Percentiles rank a stretch among this genome's conserved stretches.
Evolutionary conservation across 306 rosid genomes (phyloP).

Genomic region (Datisca glomerata): DNA sequence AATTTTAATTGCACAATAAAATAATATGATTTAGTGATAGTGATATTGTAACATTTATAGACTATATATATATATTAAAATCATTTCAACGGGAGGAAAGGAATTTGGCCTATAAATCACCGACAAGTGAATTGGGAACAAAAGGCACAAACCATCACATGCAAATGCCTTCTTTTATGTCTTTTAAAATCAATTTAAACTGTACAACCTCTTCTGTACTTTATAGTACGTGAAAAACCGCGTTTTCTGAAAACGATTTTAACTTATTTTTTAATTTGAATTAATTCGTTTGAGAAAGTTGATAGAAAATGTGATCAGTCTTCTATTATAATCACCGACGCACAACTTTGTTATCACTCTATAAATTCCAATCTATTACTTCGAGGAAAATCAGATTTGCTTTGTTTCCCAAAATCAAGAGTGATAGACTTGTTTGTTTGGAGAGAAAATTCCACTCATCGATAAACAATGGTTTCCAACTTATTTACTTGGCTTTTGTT

Average conservation of each 20-base stretch:
- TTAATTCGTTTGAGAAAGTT: no score
- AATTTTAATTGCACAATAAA: no score
- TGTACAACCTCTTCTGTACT: not conserved
- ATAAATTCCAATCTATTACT: not conserved
- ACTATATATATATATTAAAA: no score
- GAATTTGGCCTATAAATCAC: conserved; percentile 4
- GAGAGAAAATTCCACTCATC: conserved; percentile 1
- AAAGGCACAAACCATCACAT: conserved; percentile 1
- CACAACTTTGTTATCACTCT: not conserved
- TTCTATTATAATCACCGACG: conserved; percentile 9
- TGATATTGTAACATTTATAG: no score
- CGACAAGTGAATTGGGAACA: conserved; percentile 1
- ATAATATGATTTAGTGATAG: no score
- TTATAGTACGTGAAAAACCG: conserved; percentile 5
- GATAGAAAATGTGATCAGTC: no score
- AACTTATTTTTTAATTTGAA: no score
- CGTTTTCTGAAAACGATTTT: not conserved
- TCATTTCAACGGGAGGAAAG: no score
- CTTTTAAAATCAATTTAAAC: not conserved
- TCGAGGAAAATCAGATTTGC: not conserved
- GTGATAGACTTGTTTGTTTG: conserved; percentile 9
- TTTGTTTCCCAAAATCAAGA: not conserved
- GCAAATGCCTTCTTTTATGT: not conserved
- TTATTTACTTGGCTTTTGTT: conserved; percentile 15
- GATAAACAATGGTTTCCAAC: conserved; percentile 26